Percentiles rank a stretch among this genome's conserved stretches.
Evolutionary conservation across 1,284 basidiomycete species (phyloP).

Genomic region (Meira nashicola): DNA sequence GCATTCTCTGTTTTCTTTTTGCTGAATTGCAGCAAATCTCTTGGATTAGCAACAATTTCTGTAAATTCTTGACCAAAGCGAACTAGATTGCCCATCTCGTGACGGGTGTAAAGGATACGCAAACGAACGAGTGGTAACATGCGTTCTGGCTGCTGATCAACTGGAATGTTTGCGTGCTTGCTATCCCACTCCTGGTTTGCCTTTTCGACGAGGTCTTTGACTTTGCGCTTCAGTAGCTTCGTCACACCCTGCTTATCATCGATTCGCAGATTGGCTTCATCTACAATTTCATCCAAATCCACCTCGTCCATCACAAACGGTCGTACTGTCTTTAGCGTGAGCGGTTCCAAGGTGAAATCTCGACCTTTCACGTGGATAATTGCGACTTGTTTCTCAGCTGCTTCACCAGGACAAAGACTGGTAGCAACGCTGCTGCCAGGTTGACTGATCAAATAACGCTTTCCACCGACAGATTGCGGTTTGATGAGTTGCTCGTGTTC

Average conservation of each 20-base stretch:
- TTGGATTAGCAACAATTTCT: slow-evolving; percentile 85
- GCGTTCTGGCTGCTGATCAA: slow-evolving; percentile 21
- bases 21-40: slow-evolving; percentile 84
- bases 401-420: slow-evolving; percentile 56
- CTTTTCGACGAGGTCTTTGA: slow-evolving; percentile 64
- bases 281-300: slow-evolving; percentile 62
- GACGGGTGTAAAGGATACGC: slow-evolving; percentile 55
- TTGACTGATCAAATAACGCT: slow-evolving; percentile 85
- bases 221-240: slow-evolving; percentile 56
- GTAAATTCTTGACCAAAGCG: slow-evolving; percentile 94
- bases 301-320: slow-evolving; percentile 92
- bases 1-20: slow-evolving; percentile 61
- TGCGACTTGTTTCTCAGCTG: slow-evolving; percentile 31
- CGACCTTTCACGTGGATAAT: slow-evolving; percentile 63
- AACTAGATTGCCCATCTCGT: slow-evolving; percentile 67
- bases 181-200: slow-evolving; percentile 75
- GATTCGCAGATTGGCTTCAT: slow-evolving; percentile 22
- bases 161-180: slow-evolving; percentile 59
- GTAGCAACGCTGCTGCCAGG: slow-evolving; percentile 95
- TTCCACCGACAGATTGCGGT: slow-evolving; percentile 84
- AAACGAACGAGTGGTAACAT: slow-evolving; percentile 79
- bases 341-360: slow-evolving; percentile 76
- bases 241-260: slow-evolving; percentile 31
- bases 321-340: slow-evolving; percentile 82
- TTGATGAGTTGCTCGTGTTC: slow-evolving; percentile 94